Evolutionary conservation across 2,329 filamentous ascomycete genomes (phyloP), one percentile per base, ranked within the genome.

Genomic region (Fusarium chlamydosporum): DNA sequence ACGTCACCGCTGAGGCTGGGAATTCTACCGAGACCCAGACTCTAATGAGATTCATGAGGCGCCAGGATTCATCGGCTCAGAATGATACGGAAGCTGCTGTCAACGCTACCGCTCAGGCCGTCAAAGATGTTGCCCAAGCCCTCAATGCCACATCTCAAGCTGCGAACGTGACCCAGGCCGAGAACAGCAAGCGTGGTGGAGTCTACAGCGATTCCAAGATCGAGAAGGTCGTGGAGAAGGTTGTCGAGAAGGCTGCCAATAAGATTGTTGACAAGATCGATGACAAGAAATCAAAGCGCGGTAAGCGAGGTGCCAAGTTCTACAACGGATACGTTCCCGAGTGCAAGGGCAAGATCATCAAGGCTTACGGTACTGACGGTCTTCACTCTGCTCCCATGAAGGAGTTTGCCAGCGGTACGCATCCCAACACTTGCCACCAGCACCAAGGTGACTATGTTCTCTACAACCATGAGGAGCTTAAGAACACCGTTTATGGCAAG

Each of bases 391-490:
- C 42, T 26, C 20, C 53, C 23, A 31, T 72, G 20, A 53, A 57
- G 6, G 58, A 69, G 4, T 56, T 73, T 23, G 50, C 51, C 27
- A 4, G 27, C 7, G 26, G 6, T 3, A 29, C 66, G 7, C 70
- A 73, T 43, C 68, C 68, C 41, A 61, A 62, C 29, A 70, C 68
- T 15, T 73, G 70, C 62, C 23, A 42, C 26, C 31, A 60, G 20
- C 52, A 72, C 43, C 33, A 54, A 4, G 71, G 71, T n/a, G 48
- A 61, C 18, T 73, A 66, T 47, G 20, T 71, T 34, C 38, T 38
- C 20, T 67, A 65, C 52, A 43, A 48, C 23, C n/a, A 63, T 9
- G 7, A 60, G 8, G 67, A 73, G 6, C 67, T 73, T 41, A 57
- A 71, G 58, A 29, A 34, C 11, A 47, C 52, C 9, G 60, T 69